These are phyloP conservation scores for Albizia julibrissin DNA, from an alignment of 306 rosid species.

Conservation along the genomic window DNA sequence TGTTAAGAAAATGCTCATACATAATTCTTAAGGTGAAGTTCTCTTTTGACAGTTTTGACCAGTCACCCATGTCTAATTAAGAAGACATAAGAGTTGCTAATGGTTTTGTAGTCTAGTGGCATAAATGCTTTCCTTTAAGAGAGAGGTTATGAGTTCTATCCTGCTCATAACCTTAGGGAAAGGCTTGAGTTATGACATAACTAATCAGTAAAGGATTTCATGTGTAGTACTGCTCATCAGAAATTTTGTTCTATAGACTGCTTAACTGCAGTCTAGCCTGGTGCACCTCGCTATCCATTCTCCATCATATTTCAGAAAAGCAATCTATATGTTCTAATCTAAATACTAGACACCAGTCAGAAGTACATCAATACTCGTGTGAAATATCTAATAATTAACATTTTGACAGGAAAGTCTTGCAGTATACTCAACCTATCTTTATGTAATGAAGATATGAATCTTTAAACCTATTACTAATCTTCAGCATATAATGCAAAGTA, in stretches of 20 bases:
- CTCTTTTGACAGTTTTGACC: conserved; percentile 84
- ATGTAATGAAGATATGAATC: not conserved
- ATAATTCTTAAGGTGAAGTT: conserved; percentile 81
- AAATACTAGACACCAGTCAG: not conserved
- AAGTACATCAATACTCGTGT: not conserved
- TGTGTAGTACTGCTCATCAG: not conserved
- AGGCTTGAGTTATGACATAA: conserved; percentile 13
- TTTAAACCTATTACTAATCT: not conserved
- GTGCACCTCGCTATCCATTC: not conserved
- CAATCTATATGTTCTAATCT: not conserved
- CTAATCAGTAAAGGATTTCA: conserved; percentile 7
- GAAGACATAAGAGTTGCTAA: no score
- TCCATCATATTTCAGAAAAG: not conserved
- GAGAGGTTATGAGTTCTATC: no score
- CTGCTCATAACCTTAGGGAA: no score
- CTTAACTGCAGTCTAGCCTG: not conserved
- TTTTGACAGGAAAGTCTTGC: not conserved
- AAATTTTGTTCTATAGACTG: not conserved
- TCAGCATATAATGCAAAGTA: not conserved
- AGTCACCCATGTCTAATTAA: conserved; percentile 77
- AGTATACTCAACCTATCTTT: not conserved
- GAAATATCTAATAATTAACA: not conserved
- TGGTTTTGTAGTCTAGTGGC: no score
- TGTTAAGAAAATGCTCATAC: conserved; percentile 81
- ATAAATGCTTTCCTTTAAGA: no score